phyloP scores from a whole-genome alignment of 2,329 filamentous ascomycete species.

The Aureobasidium vineae region DNA sequence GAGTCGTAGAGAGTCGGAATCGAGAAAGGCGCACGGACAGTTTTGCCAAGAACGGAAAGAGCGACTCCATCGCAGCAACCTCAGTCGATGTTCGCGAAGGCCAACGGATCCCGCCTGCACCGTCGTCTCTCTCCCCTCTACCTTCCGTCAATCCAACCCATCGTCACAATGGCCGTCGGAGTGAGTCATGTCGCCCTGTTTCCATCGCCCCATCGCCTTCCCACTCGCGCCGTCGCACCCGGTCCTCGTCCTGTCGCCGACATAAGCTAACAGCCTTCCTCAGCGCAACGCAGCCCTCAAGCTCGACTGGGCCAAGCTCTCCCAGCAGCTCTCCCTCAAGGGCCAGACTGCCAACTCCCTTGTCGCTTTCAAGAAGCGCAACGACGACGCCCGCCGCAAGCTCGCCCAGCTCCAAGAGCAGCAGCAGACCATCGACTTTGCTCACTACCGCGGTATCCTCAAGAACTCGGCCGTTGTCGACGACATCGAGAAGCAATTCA shows the following conservation, averaged over 20 bases:
- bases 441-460: slow-evolving; percentile 83
- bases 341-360: slow-evolving; percentile 91
- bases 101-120: slow-evolving; percentile 21
- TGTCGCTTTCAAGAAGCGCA: slow-evolving; percentile 98
- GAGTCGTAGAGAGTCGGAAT: neutral
- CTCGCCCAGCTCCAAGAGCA: slow-evolving; percentile 79
- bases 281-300: slow-evolving; percentile 98
- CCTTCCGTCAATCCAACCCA: slow-evolving; percentile 46
- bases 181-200: slow-evolving; percentile 52
- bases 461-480: slow-evolving; percentile 96
- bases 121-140: slow-evolving; percentile 42
- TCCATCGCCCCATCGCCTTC: neutral
- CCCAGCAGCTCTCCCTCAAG: slow-evolving; percentile 90
- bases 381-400: slow-evolving; percentile 97
- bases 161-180: slow-evolving; percentile 62
- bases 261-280: slow-evolving; percentile 29
- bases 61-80: slow-evolving; percentile 19
- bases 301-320: slow-evolving; percentile 98
- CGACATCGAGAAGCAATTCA: slow-evolving; percentile 97
- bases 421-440: slow-evolving; percentile 85
- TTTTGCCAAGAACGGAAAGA: slow-evolving; percentile 18
- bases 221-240: slow-evolving; percentile 4
- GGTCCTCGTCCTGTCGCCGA: slow-evolving; percentile 5
- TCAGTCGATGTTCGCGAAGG: slow-evolving; percentile 22
- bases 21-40: slow-evolving; percentile 5